These are phyloP conservation scores for Saussurea involucrata DNA, from an alignment of 129 eudicot species.

Conservation along the genomic window DNA sequence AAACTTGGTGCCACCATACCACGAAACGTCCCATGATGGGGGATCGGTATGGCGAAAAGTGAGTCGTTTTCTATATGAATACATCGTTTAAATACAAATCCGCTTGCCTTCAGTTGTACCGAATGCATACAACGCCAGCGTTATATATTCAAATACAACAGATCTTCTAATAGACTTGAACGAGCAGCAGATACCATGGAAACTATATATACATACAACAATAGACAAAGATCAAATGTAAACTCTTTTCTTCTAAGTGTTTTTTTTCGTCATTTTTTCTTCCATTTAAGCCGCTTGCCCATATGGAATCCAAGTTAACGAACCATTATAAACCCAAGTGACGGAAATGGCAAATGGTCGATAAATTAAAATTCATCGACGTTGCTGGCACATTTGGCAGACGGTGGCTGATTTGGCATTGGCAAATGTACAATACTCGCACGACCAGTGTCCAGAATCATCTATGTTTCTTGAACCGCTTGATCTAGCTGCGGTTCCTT, in stretches of 20 bases:
- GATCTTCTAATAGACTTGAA: background rate
- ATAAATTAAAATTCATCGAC: conserved; percentile 37
- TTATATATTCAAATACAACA: conserved; percentile 11
- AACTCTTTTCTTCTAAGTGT: conserved; percentile 13
- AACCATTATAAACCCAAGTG: conserved; percentile 6
- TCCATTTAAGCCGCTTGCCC: background rate
- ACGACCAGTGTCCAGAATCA: conserved; percentile 86
- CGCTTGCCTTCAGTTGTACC: conserved; percentile 1
- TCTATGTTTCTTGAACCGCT: conserved; percentile 55
- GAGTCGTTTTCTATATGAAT: background rate
- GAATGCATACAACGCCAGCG: background rate
- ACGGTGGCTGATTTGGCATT: conserved; percentile 54
- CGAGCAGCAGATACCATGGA: background rate
- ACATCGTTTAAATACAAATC: background rate
- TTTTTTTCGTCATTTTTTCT: background rate
- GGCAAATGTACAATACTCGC: conserved; percentile 90
- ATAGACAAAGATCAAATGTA: background rate
- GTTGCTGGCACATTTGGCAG: conserved; percentile 92
- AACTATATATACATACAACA: conserved; percentile 36
- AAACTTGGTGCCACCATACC: background rate
- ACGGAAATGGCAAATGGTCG: background rate
- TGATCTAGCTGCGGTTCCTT: conserved; percentile 59
- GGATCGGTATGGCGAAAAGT: background rate
- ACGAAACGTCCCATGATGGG: too few species aligned
- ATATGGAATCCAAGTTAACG: background rate